A percentile compares a stretch with the other conserved stretches of the same genome.
These are phyloP conservation scores for Plasmodium cynomolgi DNA, from an alignment of 169 alveolate genomes.

Conservation along the genomic window DNA sequence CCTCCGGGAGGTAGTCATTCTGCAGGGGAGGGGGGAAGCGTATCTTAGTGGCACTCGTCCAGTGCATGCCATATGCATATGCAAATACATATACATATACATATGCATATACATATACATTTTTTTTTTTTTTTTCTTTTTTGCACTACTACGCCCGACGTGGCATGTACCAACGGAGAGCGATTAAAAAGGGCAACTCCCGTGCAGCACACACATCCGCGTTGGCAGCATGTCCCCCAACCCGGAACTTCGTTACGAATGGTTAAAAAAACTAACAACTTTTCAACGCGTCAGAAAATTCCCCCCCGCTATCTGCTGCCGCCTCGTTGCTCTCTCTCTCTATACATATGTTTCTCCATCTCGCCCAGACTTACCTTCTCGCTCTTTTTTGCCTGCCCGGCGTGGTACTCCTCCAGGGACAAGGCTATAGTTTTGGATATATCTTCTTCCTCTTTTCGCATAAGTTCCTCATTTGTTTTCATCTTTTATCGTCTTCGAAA, in stretches of 20 bases:
- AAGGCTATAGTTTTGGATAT: conserved; percentile 64
- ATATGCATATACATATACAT: too few species aligned
- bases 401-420: conserved; percentile 66
- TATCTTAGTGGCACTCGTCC: neutral
- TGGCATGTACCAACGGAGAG: neutral
- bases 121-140: too few species aligned
- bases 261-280: neutral
- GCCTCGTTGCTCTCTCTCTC: neutral
- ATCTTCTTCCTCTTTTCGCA: conserved; percentile 73
- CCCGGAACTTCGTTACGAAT: neutral
- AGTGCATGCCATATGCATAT: neutral
- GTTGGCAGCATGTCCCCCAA: neutral
- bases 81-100: too few species aligned
- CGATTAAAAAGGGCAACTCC: neutral
- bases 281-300: neutral
- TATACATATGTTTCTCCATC: neutral
- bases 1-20: conserved; percentile 31
- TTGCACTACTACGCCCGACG: neutral
- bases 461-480: conserved; percentile 72
- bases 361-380: conserved; percentile 11
- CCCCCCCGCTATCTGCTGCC: neutral
- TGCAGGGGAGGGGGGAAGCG: neutral
- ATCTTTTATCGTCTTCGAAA: conserved; percentile 20
- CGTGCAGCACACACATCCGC: neutral
- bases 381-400: conserved; percentile 18